Evolutionary conservation across 2,329 filamentous ascomycete species (phyloP).

Genomic region (Monosporascus sp.): DNA sequence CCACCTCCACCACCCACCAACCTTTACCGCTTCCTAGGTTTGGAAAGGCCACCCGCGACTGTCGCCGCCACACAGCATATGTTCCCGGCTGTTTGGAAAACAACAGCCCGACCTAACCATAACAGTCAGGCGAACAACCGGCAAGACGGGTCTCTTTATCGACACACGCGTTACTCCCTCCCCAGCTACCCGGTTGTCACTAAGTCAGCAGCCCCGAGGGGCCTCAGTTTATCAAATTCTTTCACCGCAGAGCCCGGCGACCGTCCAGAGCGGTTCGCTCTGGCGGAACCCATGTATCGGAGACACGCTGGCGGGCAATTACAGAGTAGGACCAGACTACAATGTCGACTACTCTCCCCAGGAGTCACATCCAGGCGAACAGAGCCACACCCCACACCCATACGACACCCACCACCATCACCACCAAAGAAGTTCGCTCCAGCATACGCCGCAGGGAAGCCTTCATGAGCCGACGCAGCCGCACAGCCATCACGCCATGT

Average conservation of each 20-base stretch:
- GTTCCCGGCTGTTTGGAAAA: slow-evolving; percentile 28
- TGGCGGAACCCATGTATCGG: slow-evolving; percentile 70
- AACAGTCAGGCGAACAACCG: slow-evolving; percentile 18
- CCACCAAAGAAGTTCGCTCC: slow-evolving; percentile 44
- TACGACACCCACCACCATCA: slow-evolving; percentile 49
- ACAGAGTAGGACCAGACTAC: slow-evolving; percentile 65
- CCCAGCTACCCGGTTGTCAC: slow-evolving; percentile 24
- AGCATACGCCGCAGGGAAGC: slow-evolving; percentile 40
- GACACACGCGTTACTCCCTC: slow-evolving; percentile 26
- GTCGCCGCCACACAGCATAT: slow-evolving; percentile 27
- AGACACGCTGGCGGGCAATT: slow-evolving; percentile 69
- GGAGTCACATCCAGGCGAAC: slow-evolving; percentile 59
- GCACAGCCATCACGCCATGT: slow-evolving; percentile 34
- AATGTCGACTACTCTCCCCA: slow-evolving; percentile 71
- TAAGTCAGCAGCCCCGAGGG: slow-evolving; percentile 47
- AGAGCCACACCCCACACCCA: slow-evolving; percentile 58
- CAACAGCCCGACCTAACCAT: slow-evolving; percentile 24
- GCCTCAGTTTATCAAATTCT: slow-evolving; percentile 51
- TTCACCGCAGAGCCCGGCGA: slow-evolving; percentile 58
- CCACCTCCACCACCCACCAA: slow-evolving; percentile 13
- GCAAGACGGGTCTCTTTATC: slow-evolving; percentile 26
- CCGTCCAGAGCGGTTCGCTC: slow-evolving; percentile 72
- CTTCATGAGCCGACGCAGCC: slow-evolving; percentile 40
- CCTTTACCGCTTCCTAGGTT: slow-evolving; percentile 14
- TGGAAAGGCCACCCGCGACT: slow-evolving; percentile 18